Base-by-base conservation (phyloP, 2,329 filamentous ascomycete species). In the Sclerotinia nivalis region DNA sequence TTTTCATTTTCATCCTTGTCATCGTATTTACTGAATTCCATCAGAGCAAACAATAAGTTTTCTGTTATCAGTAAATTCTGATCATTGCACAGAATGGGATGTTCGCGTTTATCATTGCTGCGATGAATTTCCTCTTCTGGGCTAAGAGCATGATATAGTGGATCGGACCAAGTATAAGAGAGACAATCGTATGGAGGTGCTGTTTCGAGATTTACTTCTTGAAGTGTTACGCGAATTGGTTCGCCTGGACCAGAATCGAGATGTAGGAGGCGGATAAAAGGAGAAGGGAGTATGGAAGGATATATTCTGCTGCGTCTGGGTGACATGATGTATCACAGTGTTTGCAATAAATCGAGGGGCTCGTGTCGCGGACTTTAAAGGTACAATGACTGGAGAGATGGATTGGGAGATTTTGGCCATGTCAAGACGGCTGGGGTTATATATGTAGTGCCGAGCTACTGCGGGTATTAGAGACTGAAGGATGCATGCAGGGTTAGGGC, bases 151-250 rank as follows among this genome's bases (percentile, higher is more conserved):
- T 70, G 62, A 10, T 70, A 70, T 10, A 69, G 49, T 31, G 69
- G 69, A 28, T 71, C 69, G 1, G 25, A 54, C 69, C 69, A 71
- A 10, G 69, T 69, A 37, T 71, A 71, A 37, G 69, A 71, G 28
- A 71, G 69, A 40, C 62, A 67, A 47, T 69, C 47, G 28, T 66
- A 71, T 8, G 52, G 28, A 3, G 69, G 69, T 4, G 31, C 28
- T 5, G 15, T 13, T 10, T 54, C 10, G 25, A 70, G 40, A 13
- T 50, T 31, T n/a, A 62, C 49, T 10, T 59, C 59, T 15, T n/a
- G 25, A 12, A 70, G 56, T 12, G 56, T 68, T 49, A 66, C 55
- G 15, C 55, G 34, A 7, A 70, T 52, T 22, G 62, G 62, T 18
- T 69, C 68, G 0, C 34, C 18, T 5, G 62, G 55, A 20, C 43